Evolutionary conservation across 164 flowering plant species (phyloP), one percentile per base, ranked within the genome.

Genomic region (Protea cynaroides): DNA sequence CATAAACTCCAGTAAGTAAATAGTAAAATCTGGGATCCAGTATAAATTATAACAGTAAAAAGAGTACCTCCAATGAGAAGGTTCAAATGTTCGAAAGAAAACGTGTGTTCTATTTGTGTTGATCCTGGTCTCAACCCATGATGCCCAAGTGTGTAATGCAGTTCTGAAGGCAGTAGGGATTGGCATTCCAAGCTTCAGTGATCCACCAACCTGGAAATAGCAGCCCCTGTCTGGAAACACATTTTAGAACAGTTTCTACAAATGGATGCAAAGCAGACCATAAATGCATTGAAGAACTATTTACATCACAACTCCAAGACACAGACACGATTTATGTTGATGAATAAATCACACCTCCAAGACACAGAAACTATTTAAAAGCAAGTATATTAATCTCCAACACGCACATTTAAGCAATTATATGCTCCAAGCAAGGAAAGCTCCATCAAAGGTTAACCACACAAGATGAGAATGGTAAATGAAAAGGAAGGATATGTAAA

Each of bases 1-100:
- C 34, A 29, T 29, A 29, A 5, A 15, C 13, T 23, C 43, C 54
- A 8, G 13, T 8, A 25, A 38, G 9, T 22, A 53, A 21, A 54
- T 23, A 19, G 38, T 46, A 2, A 56, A 43, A 18, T 50, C 19
- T 34, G 18, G 59, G 54, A 59, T 21, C 9, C 12, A 64, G 29
- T 36, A 21, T 13, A 55, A 18, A 23, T 10, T 47, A 50, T 34
- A 60, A 55, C 47, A 15, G 29, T 4, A 14, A 59, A 53, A 14
- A 59, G 40, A 72, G 25, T 71, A 86, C 97, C 92, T 84, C 94
- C 92, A 90, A 58, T 86, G 94, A 65, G 94, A 80, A 25, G 92
- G 76, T 60, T 90, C 97, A 67, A 88, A 88, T 17, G 88, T 85
- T 63, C 94, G 85, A 69, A 90, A 86, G 79, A 90, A 90, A 40